phyloP scores from a whole-genome alignment of 495 filamentous ascomycete species.

The Penicillium maclennaniae region DNA sequence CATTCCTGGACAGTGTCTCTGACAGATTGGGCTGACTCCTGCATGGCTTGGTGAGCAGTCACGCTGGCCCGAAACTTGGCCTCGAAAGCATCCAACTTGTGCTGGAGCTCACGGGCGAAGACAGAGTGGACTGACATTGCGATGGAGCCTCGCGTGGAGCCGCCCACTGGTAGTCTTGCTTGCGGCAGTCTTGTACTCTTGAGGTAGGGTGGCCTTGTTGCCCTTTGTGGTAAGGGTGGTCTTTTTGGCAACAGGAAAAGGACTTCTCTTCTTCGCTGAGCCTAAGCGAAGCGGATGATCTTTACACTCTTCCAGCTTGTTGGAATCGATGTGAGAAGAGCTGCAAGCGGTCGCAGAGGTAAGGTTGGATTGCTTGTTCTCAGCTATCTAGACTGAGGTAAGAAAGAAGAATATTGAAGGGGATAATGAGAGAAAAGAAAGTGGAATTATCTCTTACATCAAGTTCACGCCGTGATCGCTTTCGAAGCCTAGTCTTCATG shows the following conservation, averaged over 20 bases:
- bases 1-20: neutral
- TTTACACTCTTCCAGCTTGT: neutral
- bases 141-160: slow-evolving; percentile 4
- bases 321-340: neutral
- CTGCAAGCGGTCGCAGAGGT: neutral
- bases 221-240: neutral
- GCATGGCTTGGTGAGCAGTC: slow-evolving; percentile 5
- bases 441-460: neutral
- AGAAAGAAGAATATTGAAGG: neutral
- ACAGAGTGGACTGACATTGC: slow-evolving; percentile 9
- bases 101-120: slow-evolving; percentile 12
- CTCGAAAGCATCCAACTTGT: slow-evolving; percentile 14
- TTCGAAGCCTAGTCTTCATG: neutral
- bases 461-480: neutral
- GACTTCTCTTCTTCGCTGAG: neutral
- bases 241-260: neutral
- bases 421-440: neutral
- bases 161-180: neutral
- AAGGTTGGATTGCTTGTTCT: too few relatives aligned
- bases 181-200: neutral
- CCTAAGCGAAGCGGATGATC: neutral
- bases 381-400: neutral
- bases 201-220: neutral
- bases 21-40: slow-evolving; percentile 12
- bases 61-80: slow-evolving; percentile 4